Conservation (phyloP, 441 rosid genomes). For the Eutrema salsugineum region DNA sequence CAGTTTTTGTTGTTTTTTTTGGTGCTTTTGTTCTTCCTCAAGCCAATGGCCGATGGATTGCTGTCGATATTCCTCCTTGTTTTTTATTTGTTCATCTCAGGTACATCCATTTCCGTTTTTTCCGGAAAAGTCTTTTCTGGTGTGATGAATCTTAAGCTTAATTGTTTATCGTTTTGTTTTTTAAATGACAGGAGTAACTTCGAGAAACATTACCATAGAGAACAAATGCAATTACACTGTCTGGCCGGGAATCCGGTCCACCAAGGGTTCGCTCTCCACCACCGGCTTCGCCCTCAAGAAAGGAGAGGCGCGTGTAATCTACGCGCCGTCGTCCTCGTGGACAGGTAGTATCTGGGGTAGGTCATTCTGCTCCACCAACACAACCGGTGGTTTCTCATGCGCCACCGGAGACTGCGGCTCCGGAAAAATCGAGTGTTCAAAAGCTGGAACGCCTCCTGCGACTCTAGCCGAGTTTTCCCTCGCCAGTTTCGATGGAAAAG, state of each 20-base stretch:
- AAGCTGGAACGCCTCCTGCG: conserved; percentile 14
- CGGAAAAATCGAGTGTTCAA: conserved; percentile 31
- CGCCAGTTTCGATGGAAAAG: accelerated
- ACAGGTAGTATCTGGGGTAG: conserved; percentile 38
- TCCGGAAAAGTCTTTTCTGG: neutral
- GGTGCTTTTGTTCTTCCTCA: neutral
- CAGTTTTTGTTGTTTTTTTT: no score
- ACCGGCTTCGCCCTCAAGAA: conserved; percentile 32
- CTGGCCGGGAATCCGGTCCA: conserved; percentile 3
- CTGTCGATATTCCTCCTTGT: neutral
- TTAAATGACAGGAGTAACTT: neutral
- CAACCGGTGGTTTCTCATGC: conserved; percentile 31
- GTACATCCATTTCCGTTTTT: neutral
- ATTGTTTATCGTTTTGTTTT: neutral
- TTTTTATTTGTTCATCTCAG: neutral
- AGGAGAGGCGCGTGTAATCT: neutral
- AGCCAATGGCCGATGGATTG: neutral
- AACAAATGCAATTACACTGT: conserved; percentile 7
- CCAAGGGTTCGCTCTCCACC: neutral
- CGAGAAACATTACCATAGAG: neutral
- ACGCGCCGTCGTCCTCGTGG: conserved; percentile 25
- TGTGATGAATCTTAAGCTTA: neutral
- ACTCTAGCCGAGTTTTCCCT: conserved; percentile 26
- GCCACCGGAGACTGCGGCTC: conserved; percentile 40
- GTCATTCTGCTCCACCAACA: conserved; percentile 30